Base-by-base conservation (phyloP, 441 rosid genomes). In the Eruca vesicaria region DNA sequence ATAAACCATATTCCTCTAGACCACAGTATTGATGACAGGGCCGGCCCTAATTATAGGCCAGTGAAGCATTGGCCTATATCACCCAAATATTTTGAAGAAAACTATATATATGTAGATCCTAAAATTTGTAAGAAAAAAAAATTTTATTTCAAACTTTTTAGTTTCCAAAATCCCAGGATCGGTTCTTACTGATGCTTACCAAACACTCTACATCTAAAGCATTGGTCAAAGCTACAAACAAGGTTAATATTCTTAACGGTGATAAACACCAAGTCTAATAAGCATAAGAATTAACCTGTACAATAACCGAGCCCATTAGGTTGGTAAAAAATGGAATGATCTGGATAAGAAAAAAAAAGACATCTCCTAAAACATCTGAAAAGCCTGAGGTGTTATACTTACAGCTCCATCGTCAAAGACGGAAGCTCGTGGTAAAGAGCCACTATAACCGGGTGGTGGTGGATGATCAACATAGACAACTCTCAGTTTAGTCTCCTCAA, bases 391-490 rank as follows among this genome's bases (percentile, higher is more conserved):
- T 60, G 75, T 68, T 23, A 19, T 38, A 68, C 9, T 79, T 41
- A 41, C 82, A 74, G 82, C 12, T 12, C 89, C 92, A 76, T 88
- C 87, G 62, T 88, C 98, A 1, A 86, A 85, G 26, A 81, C 73
- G 29, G 96, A 91, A 33, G 83, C 87, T 48, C 88, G 87, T 1
- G 97, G 97, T 6, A 96, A 85, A 60, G 88, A 86, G 20, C 96
- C 94, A 73, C 91, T 97, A 92, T 16, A 94, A 93, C 15, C 92
- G 98, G 89, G 90, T 69, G 80, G 82, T 18, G 89, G 88, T 35
- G 93, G 48, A 41, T 41, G 94, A 76, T 88, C 80, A 67, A 89
- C 89, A 83, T 93, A 93, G 26, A 87, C 65, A 62, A 93, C 97
- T 81, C 87, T 81, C 87, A 93, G 78, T 78, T 88, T 91, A 81